Evolutionary conservation across 2,329 filamentous ascomycete genomes (phyloP), one percentile per base, ranked within the genome.

Genomic region (Aspergillus arachidicola): DNA sequence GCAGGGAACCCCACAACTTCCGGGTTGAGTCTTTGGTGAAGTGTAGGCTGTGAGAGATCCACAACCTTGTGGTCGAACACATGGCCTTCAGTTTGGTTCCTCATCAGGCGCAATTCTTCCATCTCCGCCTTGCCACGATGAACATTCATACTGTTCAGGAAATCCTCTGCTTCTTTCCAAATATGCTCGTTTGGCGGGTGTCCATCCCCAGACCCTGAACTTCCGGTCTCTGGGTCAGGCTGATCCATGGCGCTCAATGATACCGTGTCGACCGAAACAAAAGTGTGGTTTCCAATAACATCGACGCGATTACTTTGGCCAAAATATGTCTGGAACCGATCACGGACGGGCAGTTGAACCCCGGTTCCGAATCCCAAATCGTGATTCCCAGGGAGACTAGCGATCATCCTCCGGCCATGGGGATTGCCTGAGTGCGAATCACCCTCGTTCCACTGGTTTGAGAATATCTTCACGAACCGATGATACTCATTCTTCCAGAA

Each of bases 231-330:
- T 19, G 80, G 77, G 59, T 86, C 79, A 6, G 83, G 82, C 66
- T 87, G 84, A 58, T 86, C 85, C 74, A 85, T 82, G 3, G 95
- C 94, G 73, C 93, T 96, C 71, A 98, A 79, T 0, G 94, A 97
- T 5, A 97, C 89, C 0, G 90, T 87, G 75, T 99, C 95, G 9
- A 99, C 85, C 0, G 93, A 96, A 23, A 99, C 92, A 74, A 99
- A 93, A 0, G 93, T 96, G 76, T 99, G 95, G 73, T 99, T 99
- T 14, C 92, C 95, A 59, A 98, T 85, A 6, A 98, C 85, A 75
- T 98, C 93, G 23, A 99, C 89, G 10, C 92, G 85, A 76, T 97
- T 98, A n/a, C 89, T 87, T 60, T 95, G 90, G 5, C 95, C 95
- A 79, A 99, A 98, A 74, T 90, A 97, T 4, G 90, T 87, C 72